Conservation (phyloP, 768 basidiomycete species). For the Cubamyces lactineus region DNA sequence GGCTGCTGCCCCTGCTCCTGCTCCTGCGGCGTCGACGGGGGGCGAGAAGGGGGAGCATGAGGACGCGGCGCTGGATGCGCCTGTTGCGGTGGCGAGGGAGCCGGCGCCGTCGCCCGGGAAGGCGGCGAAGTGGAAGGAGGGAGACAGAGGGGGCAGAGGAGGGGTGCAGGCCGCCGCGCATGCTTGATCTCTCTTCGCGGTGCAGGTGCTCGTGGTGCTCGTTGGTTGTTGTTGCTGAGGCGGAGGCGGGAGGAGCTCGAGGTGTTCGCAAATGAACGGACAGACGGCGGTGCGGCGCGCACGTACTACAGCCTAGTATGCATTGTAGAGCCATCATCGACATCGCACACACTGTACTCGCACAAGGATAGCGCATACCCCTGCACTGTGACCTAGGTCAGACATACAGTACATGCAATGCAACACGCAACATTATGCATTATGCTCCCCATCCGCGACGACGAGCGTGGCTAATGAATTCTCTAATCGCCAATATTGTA, state of each 20-base stretch:
- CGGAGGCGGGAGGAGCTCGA: no score
- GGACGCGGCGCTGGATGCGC: constrained; percentile 27
- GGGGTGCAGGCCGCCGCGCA: background rate
- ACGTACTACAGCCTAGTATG: background rate
- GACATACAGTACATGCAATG: no score
- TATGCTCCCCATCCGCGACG: no score
- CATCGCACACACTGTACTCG: background rate
- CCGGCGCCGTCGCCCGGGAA: constrained; percentile 27
- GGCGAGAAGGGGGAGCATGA: constrained; percentile 35
- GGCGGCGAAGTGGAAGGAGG: constrained; percentile 29
- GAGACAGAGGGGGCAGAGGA: constrained; percentile 15
- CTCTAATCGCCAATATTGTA: no score
- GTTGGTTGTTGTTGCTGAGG: no score
- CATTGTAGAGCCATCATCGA: background rate
- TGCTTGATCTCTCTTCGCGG: background rate
- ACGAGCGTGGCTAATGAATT: no score
- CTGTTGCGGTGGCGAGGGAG: constrained; percentile 36
- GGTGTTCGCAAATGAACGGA: no score
- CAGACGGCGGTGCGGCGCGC: background rate
- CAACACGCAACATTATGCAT: no score
- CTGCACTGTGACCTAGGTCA: background rate
- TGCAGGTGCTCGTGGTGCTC: background rate
- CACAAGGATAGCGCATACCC: background rate
- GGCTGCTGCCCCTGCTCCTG: constrained; percentile 17
- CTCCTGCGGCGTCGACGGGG: constrained; percentile 35